Conservation (phyloP, 768 basidiomycete species). For the Rhodotorula graminis region DNA sequence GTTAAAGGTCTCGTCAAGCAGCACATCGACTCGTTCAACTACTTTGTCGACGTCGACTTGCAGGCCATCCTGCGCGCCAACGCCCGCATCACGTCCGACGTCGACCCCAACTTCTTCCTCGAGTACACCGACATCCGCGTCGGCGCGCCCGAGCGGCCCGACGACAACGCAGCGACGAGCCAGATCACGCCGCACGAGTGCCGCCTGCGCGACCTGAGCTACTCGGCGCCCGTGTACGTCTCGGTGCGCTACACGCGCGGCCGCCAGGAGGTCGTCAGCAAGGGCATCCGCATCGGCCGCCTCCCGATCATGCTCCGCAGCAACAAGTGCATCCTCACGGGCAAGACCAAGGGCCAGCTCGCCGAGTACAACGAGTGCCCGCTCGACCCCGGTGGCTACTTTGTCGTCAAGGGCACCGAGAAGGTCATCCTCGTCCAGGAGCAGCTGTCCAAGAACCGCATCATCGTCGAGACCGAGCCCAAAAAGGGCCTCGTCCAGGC, state of each 20-base stretch:
- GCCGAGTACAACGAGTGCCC: slow-evolving; percentile 97
- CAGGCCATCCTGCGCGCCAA: slow-evolving; percentile 94
- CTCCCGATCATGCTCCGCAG: slow-evolving; percentile 95
- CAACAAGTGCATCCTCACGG: slow-evolving; percentile 85
- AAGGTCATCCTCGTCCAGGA: slow-evolving; percentile 99
- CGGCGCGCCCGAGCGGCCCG: slow-evolving; percentile 83
- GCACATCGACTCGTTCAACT: slow-evolving; percentile 98
- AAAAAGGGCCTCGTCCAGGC: slow-evolving; percentile 83
- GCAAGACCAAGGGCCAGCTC: slow-evolving; percentile 68
- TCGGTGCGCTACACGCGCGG: slow-evolving; percentile 93
- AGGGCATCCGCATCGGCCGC: slow-evolving; percentile 80
- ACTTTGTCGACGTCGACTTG: slow-evolving; percentile 94
- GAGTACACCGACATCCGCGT: slow-evolving; percentile 94
- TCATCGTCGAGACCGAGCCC: slow-evolving; percentile 91
- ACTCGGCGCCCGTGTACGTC: slow-evolving; percentile 85
- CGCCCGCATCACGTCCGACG: slow-evolving; percentile 88
- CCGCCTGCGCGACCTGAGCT: slow-evolving; percentile 88
- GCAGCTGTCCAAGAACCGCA: slow-evolving; percentile 96
- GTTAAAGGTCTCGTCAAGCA: slow-evolving; percentile 99
- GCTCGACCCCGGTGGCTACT: slow-evolving; percentile 97
- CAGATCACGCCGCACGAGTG: slow-evolving; percentile 94
- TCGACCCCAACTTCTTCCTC: slow-evolving; percentile 89
- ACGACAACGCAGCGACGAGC: slow-evolving; percentile 70
- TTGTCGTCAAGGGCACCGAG: slow-evolving; percentile 97
- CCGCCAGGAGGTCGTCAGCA: slow-evolving; percentile 73